phyloP scores from a whole-genome alignment of 345 rosid species.

The Arabis hirsuta region DNA sequence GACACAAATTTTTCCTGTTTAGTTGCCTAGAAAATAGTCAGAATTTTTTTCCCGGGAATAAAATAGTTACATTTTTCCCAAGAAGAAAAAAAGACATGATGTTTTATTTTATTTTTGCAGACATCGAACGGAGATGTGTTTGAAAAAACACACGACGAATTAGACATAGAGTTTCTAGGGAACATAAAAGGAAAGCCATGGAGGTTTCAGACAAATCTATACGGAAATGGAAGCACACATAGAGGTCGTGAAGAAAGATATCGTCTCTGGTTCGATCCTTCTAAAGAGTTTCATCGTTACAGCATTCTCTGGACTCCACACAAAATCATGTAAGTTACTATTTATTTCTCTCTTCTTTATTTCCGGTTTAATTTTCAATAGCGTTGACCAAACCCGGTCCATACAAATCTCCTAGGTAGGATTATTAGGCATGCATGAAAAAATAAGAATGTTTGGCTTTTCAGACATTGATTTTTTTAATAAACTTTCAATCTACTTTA shows the following conservation, averaged over 20 bases:
- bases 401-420: no score
- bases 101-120: slow-evolving; percentile 38
- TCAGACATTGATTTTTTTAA: no score
- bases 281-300: slow-evolving; percentile 79
- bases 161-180: slow-evolving; percentile 95
- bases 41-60: slow-evolving; percentile 19
- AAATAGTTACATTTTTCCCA: slow-evolving; percentile 24
- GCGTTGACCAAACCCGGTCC: slow-evolving; percentile 36
- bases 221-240: slow-evolving; percentile 87
- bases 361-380: neutral
- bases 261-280: slow-evolving; percentile 91
- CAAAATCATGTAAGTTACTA: slow-evolving; percentile 66
- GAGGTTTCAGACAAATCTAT: slow-evolving; percentile 93
- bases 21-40: slow-evolving; percentile 32
- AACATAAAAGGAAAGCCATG: slow-evolving; percentile 83
- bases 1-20: slow-evolving; percentile 11
- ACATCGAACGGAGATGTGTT: slow-evolving; percentile 87
- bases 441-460: no score
- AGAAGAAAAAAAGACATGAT: neutral
- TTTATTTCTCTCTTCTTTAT: neutral
- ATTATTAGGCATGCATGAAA: no score
- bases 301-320: slow-evolving; percentile 85
- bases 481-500: no score
- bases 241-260: slow-evolving; percentile 96
- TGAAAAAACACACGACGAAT: slow-evolving; percentile 81